These are phyloP conservation scores for Fusarium cicatricum DNA, from an alignment of 2,329 filamentous ascomycete genomes.

Conservation along the genomic window DNA sequence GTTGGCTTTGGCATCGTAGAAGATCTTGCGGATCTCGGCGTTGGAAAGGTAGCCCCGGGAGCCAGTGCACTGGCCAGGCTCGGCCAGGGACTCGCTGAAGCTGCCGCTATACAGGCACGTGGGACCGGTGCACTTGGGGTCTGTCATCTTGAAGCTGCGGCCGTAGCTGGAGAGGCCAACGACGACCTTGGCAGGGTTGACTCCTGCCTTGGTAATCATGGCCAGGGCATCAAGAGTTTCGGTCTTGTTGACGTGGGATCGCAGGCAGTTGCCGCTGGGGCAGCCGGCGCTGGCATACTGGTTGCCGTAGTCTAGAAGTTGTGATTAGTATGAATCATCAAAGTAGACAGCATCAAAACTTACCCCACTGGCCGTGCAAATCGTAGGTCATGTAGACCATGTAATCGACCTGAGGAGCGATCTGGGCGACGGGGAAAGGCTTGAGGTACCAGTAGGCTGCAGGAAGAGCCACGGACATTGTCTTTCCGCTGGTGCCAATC, in stretches of 20 bases:
- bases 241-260: conserved; percentile 51
- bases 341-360: background rate
- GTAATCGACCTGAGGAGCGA: conserved; percentile 46
- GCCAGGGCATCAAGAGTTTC: conserved; percentile 48
- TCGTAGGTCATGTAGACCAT: conserved; percentile 51
- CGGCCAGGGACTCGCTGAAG: conserved; percentile 34
- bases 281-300: conserved; percentile 39
- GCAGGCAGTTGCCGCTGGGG: conserved; percentile 45
- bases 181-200: conserved; percentile 43
- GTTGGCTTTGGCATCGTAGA: conserved; percentile 26
- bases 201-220: conserved; percentile 50
- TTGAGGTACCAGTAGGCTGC: conserved; percentile 52
- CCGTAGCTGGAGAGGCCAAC: conserved; percentile 44
- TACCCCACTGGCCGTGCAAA: conserved; percentile 48
- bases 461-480: conserved; percentile 49
- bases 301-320: conserved; percentile 38
- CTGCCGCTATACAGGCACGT: conserved; percentile 40
- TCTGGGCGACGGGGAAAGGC: conserved; percentile 46
- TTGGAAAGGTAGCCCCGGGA: conserved; percentile 42
- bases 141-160: conserved; percentile 41
- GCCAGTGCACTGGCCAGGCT: conserved; percentile 38
- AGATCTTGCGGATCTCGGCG: conserved; percentile 42
- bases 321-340: background rate
- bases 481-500: conserved; percentile 43
- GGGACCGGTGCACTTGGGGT: conserved; percentile 37